These are phyloP conservation scores for Saccharomyces uvarum DNA, from an alignment of 1,139 yeast genomes.

Conservation along the genomic window DNA sequence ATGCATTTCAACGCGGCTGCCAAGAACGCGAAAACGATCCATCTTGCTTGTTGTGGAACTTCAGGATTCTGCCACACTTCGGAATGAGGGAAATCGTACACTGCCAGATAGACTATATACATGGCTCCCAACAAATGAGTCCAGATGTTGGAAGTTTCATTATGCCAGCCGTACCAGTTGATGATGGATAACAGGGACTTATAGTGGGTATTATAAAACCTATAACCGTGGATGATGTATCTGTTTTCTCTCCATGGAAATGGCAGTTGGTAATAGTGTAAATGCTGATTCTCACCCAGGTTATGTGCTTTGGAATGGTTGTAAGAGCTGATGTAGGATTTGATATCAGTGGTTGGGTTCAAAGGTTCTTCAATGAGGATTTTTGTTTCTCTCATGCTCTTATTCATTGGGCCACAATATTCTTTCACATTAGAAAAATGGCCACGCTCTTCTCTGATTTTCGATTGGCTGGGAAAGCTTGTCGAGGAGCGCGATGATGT, in stretches of 20 bases:
- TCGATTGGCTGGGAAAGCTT: neutral
- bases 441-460: neutral
- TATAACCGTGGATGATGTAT: conserved; percentile 73
- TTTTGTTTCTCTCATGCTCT: neutral
- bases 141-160: conserved; percentile 93
- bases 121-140: conserved; percentile 71
- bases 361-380: neutral
- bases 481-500: neutral
- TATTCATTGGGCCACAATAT: neutral
- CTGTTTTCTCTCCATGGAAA: conserved; percentile 91
- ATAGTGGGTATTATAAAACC: conserved; percentile 63
- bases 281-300: conserved; percentile 47
- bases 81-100: conserved; percentile 56
- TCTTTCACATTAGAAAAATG: neutral
- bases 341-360: conserved; percentile 7
- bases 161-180: conserved; percentile 50
- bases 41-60: conserved; percentile 36
- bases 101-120: conserved; percentile 47
- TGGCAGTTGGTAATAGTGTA: conserved; percentile 85
- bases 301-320: conserved; percentile 55
- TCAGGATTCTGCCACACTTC: conserved; percentile 34
- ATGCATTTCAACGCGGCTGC: conserved; percentile 71
- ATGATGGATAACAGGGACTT: conserved; percentile 39
- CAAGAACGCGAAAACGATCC: conserved; percentile 55
- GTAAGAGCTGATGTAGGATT: conserved; percentile 39